Conservation (phyloP, 148 eudicot species). For the Rhododendron williamsianum region DNA sequence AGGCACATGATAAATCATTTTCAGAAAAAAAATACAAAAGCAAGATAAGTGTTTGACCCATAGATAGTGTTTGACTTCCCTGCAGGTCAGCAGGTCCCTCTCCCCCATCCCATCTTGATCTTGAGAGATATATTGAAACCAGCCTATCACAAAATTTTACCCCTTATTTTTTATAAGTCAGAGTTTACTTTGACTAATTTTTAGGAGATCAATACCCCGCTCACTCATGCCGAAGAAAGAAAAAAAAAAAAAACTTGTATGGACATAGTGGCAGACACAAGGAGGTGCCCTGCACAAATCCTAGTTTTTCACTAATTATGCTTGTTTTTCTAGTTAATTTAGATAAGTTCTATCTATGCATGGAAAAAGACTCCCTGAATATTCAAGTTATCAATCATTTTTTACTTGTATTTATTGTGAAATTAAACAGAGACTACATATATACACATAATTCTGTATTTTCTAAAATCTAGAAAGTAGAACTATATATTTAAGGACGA, state of each 20-base stretch:
- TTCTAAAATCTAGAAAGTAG: not conserved
- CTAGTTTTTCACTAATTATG: not conserved
- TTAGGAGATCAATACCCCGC: not conserved
- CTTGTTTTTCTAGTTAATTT: not conserved
- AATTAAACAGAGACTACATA: no score
- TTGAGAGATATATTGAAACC: not conserved
- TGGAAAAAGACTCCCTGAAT: no score
- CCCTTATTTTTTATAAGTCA: not conserved
- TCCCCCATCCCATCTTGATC: not conserved
- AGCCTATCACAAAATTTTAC: not conserved
- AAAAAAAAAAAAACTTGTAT: not conserved
- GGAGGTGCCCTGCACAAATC: not conserved
- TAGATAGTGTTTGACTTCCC: not conserved
- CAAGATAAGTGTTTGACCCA: not conserved
- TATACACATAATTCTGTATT: no score
- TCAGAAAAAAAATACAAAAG: not conserved
- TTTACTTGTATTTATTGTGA: no score
- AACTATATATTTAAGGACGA: no score
- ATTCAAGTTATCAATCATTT: no score
- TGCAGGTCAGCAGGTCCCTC: not conserved
- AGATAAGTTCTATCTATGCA: not conserved
- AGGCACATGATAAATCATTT: not conserved
- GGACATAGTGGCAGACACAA: not conserved
- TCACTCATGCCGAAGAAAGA: not conserved
- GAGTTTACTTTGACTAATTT: not conserved